Evolutionary conservation across 2,329 filamentous ascomycete species (phyloP), one percentile per base, ranked within the genome.

Genomic region (Epichloe elymi): DNA sequence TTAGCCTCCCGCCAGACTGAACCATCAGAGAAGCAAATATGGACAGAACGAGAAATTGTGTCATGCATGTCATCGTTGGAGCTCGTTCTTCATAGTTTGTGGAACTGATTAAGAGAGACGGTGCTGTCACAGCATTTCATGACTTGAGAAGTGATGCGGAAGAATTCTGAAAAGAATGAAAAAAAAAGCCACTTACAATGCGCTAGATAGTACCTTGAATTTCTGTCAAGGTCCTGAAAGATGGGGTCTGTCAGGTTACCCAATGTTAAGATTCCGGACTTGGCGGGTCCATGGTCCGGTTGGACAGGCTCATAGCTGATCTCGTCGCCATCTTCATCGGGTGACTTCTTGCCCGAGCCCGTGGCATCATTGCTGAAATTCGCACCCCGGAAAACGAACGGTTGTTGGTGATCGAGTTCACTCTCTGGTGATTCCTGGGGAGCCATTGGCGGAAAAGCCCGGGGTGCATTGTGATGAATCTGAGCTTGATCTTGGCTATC

Each of bases 241-340:
- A 80, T 57, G 12, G 78, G 78, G 59, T 82, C 78, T 30, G 73
- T 68, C 46, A 79, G 63, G 33, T 68, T 60, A 15, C 58, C 52
- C 14, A 19, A 30, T 6, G 43, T 23, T 6, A 38, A 26, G 5
- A 47, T 7, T 2, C n/a, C 14, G 14, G 35, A 15, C 26, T 20
- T 19, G 17, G 20, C 35, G 19, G 19, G 17, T 30, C 23, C 37
- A 5, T 46, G 20, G 19, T 43, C 8, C 35, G 33, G 39, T 11
- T 46, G 17, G 20, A 23, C 40, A 30, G 26, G 33, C 20, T 36
- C 23, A 39, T 19, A 17, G 45, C 40, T 46, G 46, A 23, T n/a
- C 6, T 41, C 14, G 41, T 42, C 12, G 15, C 19, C 19, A 23
- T 43, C 30, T 6, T 33, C 11, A 14, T 19, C 41, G 12, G 36